Evolutionary conservation across 164 flowering plant genomes (phyloP).

Genomic region (Echeveria elegans): DNA sequence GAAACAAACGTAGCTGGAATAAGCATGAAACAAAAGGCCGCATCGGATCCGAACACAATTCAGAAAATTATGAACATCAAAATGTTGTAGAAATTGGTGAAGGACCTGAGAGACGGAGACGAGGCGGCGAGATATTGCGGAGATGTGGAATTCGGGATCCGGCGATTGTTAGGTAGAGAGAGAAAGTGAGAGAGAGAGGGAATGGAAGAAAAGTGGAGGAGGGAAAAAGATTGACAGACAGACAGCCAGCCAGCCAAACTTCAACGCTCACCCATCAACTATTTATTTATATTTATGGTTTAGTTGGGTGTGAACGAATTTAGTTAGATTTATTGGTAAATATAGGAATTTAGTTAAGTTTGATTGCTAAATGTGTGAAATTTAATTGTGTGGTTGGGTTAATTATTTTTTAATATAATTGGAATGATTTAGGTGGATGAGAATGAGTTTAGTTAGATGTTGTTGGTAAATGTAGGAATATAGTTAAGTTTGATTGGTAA

Average conservation of each 20-base stretch:
- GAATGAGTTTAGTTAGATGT: no score
- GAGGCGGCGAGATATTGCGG: neutral
- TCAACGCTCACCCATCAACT: slow-evolving; percentile 8
- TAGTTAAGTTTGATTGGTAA: no score
- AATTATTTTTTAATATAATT: no score
- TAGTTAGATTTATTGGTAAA: no score
- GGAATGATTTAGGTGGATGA: no score
- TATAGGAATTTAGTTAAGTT: no score
- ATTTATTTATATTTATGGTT: no score
- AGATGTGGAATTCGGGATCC: slow-evolving; percentile 6
- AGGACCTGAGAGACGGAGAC: neutral
- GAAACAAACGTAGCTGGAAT: neutral
- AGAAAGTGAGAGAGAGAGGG: neutral
- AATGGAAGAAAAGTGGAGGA: slow-evolving; percentile 10
- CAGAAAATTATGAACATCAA: neutral
- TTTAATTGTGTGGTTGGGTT: no score
- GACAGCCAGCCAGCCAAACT: slow-evolving; percentile 12
- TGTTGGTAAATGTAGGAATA: no score
- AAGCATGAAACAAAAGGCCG: neutral
- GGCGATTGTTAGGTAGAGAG: neutral
- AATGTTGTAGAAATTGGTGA: neutral
- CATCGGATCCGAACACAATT: neutral
- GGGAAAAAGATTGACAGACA: no score
- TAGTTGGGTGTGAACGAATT: no score
- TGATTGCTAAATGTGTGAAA: no score